Conservation (phyloP, 2,329 filamentous ascomycete species). For the Colletotrichum horii region DNA sequence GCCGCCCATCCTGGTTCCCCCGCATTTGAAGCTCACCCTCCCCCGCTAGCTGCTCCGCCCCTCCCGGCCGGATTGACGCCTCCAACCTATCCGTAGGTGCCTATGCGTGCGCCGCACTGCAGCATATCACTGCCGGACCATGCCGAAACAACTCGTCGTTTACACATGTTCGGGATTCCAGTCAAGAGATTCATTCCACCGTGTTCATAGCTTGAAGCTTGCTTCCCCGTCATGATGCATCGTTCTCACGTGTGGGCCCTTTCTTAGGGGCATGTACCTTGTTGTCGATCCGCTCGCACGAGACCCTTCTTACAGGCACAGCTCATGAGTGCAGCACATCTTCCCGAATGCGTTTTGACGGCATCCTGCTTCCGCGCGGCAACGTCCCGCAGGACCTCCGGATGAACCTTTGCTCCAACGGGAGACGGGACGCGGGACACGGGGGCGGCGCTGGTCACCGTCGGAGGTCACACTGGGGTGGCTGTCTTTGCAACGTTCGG, state of each 20-base stretch:
- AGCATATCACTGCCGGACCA: not conserved
- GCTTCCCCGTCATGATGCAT: not conserved
- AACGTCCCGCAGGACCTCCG: not conserved
- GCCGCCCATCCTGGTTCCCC: slow-evolving; percentile 2
- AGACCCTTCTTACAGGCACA: not conserved
- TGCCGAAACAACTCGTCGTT: not conserved
- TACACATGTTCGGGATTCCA: not conserved
- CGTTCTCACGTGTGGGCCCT: not conserved
- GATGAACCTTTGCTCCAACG: slow-evolving; percentile 4
- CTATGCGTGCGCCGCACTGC: not conserved
- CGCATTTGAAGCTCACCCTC: not conserved
- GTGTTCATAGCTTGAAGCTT: not conserved
- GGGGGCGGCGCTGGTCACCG: too few species aligned
- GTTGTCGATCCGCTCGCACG: not conserved
- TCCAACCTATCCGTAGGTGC: not conserved
- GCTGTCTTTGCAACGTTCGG: not conserved
- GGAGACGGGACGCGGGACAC: not conserved
- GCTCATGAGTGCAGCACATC: not conserved
- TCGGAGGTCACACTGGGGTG: not conserved
- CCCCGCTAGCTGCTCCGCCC: not conserved
- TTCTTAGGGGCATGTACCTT: not conserved
- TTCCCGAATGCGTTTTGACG: not conserved
- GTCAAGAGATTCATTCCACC: not conserved
- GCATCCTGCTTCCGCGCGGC: not conserved
- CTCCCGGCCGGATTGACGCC: not conserved